Conservation (phyloP, 2,329 filamentous ascomycete genomes). For the Ascocoryne sarcoides region DNA sequence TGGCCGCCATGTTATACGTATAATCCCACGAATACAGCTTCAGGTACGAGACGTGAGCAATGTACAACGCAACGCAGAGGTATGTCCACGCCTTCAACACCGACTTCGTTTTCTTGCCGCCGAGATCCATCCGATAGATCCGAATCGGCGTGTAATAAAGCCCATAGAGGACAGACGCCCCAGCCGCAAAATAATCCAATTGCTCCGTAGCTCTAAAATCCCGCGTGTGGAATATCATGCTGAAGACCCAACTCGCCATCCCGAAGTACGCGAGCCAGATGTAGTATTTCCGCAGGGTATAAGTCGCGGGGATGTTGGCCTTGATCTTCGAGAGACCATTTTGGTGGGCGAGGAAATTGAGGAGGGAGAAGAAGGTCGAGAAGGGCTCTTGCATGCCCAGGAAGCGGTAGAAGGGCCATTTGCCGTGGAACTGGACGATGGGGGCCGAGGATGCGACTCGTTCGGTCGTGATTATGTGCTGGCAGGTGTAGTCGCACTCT, state of each 20-base stretch:
- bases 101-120: conserved; percentile 29
- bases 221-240: conserved; percentile 84
- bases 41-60: conserved; percentile 72
- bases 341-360: conserved; percentile 83
- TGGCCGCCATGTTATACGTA: conserved; percentile 95
- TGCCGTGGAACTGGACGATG: conserved; percentile 90
- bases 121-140: conserved; percentile 70
- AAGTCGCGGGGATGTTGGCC: conserved; percentile 59
- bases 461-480: conserved; percentile 75
- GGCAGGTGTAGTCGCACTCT: conserved; percentile 97
- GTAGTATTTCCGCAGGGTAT: conserved; percentile 75
- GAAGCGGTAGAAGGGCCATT: conserved; percentile 93
- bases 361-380: conserved; percentile 83
- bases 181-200: conserved; percentile 92
- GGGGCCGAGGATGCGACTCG: conserved; percentile 59
- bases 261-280: conserved; percentile 71
- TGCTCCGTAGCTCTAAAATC: conserved; percentile 85
- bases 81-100: conserved; percentile 67
- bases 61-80: conserved; percentile 63
- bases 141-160: conserved; percentile 78
- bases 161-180: conserved; percentile 82
- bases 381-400: conserved; percentile 92
- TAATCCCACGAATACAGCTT: conserved; percentile 88
- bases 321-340: conserved; percentile 65
- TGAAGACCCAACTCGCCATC: conserved; percentile 76